These are phyloP conservation scores for Podospora comata DNA, from an alignment of 495 filamentous ascomycete species.

Conservation along the genomic window DNA sequence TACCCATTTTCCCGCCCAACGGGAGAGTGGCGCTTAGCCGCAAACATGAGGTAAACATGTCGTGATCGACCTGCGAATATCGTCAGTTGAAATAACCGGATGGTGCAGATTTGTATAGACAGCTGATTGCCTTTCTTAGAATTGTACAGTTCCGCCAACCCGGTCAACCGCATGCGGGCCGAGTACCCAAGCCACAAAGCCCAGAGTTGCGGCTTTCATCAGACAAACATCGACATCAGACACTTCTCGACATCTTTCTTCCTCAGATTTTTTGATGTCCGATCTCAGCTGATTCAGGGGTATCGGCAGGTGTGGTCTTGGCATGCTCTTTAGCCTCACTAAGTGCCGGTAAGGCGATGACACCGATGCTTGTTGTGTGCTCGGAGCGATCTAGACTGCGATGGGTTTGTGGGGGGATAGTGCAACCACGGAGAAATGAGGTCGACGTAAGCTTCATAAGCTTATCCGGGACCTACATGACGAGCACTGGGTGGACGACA, in stretches of 20 bases:
- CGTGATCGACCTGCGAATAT: conserved; percentile 7
- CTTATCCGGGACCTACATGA: conserved; percentile 9
- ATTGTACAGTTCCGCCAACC: conserved; percentile 9
- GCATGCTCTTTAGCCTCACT: conserved; percentile 10
- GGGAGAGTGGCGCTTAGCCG: background rate
- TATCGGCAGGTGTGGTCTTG: conserved; percentile 1
- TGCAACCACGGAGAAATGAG: conserved; percentile 6
- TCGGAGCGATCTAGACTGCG: conserved; percentile 8
- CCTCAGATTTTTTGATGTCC: background rate
- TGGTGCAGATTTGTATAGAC: conserved; percentile 7
- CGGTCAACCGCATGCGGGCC: conserved; percentile 3
- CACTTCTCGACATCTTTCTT: background rate
- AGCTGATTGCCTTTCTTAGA: conserved; percentile 4
- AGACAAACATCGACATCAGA: background rate
- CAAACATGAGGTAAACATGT: background rate
- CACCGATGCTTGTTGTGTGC: background rate
- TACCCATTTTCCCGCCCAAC: conserved; percentile 7
- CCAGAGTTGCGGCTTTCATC: background rate
- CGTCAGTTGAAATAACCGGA: conserved; percentile 12
- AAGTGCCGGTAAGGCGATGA: conserved; percentile 10
- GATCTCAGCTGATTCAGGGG: background rate
- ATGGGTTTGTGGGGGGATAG: conserved; percentile 7
- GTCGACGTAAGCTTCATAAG: conserved; percentile 13
- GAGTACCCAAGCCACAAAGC: conserved; percentile 3
- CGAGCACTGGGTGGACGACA: background rate